A percentile compares a stretch with the other conserved stretches of the same genome.
These are phyloP conservation scores for Porpolomopsis calyptriformis DNA, from an alignment of 768 basidiomycete genomes.

Conservation along the genomic window DNA sequence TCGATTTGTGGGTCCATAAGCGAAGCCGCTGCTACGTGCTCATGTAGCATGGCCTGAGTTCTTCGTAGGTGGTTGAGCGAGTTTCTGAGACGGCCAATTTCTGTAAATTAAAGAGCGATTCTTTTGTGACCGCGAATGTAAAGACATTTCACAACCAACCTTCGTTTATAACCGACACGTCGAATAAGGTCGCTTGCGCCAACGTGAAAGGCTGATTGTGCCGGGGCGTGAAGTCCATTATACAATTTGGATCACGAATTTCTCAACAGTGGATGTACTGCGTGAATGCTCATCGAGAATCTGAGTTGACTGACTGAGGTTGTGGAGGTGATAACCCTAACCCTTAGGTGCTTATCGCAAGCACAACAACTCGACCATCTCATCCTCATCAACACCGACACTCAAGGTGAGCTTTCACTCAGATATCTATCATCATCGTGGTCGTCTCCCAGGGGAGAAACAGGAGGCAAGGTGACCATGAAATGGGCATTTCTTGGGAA, in stretches of 20 bases:
- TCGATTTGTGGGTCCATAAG: constrained; percentile 45
- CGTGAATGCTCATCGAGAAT: no score
- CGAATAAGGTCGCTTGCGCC: constrained; percentile 49
- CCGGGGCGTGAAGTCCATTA: constrained; percentile 38
- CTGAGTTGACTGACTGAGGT: neutral
- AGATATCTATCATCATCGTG: neutral
- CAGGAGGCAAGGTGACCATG: neutral
- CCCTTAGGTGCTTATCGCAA: neutral
- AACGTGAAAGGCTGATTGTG: constrained; percentile 70
- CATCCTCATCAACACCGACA: neutral
- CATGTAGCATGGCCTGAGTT: constrained; percentile 50
- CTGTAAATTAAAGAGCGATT: constrained; percentile 26
- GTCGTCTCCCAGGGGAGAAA: neutral
- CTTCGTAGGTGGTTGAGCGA: constrained; percentile 52
- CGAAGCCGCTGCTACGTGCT: constrained; percentile 24
- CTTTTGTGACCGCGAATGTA: constrained; percentile 2
- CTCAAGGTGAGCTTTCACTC: neutral
- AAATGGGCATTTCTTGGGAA: neutral
- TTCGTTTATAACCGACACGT: constrained; percentile 59
- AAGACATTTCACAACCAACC: constrained; percentile 31
- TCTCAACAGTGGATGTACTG: no score
- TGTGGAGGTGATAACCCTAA: constrained; percentile 4
- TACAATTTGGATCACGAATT: neutral
- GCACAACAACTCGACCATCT: neutral
- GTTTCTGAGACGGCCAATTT: constrained; percentile 65